Conservation (phyloP, 73 alveolate species). For the Paramecium pentaurelia region DNA sequence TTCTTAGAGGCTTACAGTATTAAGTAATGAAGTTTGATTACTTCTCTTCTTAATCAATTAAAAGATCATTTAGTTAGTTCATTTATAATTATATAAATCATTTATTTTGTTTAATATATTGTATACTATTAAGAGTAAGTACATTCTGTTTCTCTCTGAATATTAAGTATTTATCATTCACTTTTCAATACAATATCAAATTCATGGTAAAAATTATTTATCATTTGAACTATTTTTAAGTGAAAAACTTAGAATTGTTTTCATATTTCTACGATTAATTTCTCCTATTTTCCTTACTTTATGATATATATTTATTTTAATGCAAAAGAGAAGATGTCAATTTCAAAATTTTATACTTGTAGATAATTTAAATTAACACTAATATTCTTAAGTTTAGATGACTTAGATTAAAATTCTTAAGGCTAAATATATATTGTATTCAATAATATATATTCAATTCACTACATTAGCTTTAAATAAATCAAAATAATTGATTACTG, state of each 20-base stretch:
- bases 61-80: not conserved
- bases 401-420: not conserved
- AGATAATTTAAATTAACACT: not conserved
- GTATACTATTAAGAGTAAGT: not conserved
- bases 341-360: not conserved
- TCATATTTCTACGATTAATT: not conserved
- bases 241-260: not conserved
- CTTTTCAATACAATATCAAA: not conserved
- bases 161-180: not conserved
- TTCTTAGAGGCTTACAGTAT: not conserved
- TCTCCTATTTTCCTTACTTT: no score
- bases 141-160: not conserved
- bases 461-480: not conserved
- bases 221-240: not conserved
- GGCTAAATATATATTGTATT: not conserved
- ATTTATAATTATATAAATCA: not conserved
- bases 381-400: not conserved
- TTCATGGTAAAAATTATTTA: not conserved
- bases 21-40: not conserved
- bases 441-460: not conserved
- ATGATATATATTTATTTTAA: not conserved
- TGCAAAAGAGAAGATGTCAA: not conserved
- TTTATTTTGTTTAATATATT: not conserved
- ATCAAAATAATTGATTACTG: not conserved
- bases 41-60: not conserved